Evolutionary conservation across 139 green algal genomes (phyloP).

Genomic region (Eudorina sp.): DNA sequence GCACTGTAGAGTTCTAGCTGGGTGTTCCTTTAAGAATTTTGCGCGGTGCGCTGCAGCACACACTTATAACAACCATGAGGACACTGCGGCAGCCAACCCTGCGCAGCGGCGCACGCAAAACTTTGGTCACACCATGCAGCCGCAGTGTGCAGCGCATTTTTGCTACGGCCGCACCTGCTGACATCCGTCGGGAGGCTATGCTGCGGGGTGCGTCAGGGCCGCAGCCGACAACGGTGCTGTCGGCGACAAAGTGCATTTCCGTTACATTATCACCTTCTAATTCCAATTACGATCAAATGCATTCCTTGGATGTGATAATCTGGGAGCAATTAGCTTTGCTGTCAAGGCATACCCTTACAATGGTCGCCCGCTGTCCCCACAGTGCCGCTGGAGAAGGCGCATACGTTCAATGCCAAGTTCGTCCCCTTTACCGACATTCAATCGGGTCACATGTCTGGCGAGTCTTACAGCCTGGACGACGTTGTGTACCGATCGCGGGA

Average conservation of each 20-base stretch:
- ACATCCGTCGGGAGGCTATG: conserved; percentile 22
- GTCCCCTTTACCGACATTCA: conserved; percentile 90
- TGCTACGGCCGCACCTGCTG: conserved; percentile 8
- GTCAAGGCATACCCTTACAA: neutral
- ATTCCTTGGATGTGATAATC: neutral
- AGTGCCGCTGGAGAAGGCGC: conserved; percentile 48
- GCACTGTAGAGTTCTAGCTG: no score
- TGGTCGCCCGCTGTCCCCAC: neutral
- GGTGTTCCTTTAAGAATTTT: no score
- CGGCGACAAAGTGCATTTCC: no score
- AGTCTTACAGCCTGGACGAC: conserved; percentile 95
- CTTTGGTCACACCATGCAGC: conserved; percentile 25
- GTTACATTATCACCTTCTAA: neutral
- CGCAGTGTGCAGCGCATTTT: conserved; percentile 22
- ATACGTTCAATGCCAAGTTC: conserved; percentile 91
- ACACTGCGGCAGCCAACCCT: neutral
- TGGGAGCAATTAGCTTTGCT: neutral
- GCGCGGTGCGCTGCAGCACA: neutral
- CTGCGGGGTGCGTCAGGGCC: conserved; percentile 26
- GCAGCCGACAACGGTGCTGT: conserved; percentile 17
- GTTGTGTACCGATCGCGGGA: conserved; percentile 91
- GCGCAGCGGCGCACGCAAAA: conserved; percentile 18
- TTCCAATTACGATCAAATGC: neutral
- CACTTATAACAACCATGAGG: conserved; percentile 19
- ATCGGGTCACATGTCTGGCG: conserved; percentile 53